Percentiles rank a stretch among this genome's conserved stretches.
These are phyloP conservation scores for Closterium sp. DNA, from an alignment of 139 green algal genomes.

Conservation along the genomic window DNA sequence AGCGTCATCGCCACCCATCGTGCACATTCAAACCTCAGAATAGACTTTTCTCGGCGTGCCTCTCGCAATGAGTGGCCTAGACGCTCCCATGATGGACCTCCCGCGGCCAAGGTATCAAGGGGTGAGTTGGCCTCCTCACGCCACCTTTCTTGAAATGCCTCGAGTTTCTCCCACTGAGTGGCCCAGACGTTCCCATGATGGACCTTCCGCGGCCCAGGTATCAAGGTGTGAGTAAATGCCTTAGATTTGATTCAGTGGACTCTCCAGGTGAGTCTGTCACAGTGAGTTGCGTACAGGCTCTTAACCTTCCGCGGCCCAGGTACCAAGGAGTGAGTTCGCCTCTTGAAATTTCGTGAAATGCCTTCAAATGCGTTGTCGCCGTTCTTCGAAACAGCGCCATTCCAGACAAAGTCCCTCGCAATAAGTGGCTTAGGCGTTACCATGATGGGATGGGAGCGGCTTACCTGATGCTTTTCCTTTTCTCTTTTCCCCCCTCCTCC, in stretches of 20 bases:
- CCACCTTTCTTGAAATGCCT: background rate
- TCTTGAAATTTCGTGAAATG: background rate
- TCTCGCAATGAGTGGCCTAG: background rate
- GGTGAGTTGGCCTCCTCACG: background rate
- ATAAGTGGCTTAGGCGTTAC: too few relatives aligned
- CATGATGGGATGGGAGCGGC: too few relatives aligned
- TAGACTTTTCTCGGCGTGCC: background rate
- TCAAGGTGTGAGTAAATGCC: background rate
- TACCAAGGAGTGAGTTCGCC: background rate
- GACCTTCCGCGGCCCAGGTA: background rate
- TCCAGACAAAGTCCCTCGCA: too few relatives aligned
- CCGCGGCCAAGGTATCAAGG: background rate
- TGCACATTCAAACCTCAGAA: background rate
- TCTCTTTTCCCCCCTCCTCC: too few relatives aligned
- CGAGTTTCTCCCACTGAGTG: background rate
- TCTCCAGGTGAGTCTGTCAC: background rate
- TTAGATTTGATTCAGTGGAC: background rate
- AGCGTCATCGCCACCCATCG: background rate
- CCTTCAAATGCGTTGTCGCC: too few relatives aligned
- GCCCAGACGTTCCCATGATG: background rate
- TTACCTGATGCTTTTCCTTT: too few relatives aligned
- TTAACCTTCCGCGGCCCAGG: background rate
- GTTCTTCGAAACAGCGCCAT: too few relatives aligned
- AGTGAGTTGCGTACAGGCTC: background rate
- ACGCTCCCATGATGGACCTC: background rate